Evolutionary conservation across 75 land plant species (phyloP).

Genomic region (Adiantum capillusveneris): DNA sequence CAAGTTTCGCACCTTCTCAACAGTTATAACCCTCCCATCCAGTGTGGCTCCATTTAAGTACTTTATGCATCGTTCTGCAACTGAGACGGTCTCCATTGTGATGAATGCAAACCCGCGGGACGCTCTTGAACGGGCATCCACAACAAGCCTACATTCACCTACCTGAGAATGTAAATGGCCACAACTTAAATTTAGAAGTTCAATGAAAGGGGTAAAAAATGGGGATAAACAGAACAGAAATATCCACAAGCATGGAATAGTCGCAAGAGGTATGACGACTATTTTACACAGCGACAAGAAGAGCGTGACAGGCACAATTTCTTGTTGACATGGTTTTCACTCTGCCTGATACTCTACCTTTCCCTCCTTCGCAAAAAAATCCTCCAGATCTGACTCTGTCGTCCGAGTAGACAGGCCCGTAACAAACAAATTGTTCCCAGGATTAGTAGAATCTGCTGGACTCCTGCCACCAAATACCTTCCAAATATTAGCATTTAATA

Average conservation of each 20-base stretch:
- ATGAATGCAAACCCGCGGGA: slow-evolving; percentile 96
- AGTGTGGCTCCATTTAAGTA: slow-evolving; percentile 79
- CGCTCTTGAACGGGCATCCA: slow-evolving; percentile 78
- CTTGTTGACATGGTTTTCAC: too few species aligned
- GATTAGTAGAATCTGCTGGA: slow-evolving; percentile 31
- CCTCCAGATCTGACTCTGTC: slow-evolving; percentile 65
- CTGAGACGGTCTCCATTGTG: slow-evolving; percentile 72
- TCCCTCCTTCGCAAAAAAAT: slow-evolving; percentile 68
- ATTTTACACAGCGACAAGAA: too few species aligned
- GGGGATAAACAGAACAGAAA: too few species aligned
- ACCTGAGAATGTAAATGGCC: slow-evolving; percentile 40
- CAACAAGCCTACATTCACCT: slow-evolving; percentile 59
- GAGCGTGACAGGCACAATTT: too few species aligned
- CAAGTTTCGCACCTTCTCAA: slow-evolving; percentile 65
- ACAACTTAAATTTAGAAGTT: too few species aligned
- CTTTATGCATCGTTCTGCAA: slow-evolving; percentile 86
- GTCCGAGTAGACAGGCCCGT: slow-evolving; percentile 71
- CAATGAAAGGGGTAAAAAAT: too few species aligned
- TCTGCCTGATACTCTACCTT: too few species aligned
- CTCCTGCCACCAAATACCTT: neutral
- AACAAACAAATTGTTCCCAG: slow-evolving; percentile 76
- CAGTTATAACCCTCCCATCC: slow-evolving; percentile 92
- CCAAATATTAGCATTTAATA: neutral
- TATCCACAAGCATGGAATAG: too few species aligned
- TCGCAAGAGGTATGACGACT: too few species aligned